Base-by-base conservation (phyloP, 495 filamentous ascomycete genomes). In the Podospora sp. region DNA sequence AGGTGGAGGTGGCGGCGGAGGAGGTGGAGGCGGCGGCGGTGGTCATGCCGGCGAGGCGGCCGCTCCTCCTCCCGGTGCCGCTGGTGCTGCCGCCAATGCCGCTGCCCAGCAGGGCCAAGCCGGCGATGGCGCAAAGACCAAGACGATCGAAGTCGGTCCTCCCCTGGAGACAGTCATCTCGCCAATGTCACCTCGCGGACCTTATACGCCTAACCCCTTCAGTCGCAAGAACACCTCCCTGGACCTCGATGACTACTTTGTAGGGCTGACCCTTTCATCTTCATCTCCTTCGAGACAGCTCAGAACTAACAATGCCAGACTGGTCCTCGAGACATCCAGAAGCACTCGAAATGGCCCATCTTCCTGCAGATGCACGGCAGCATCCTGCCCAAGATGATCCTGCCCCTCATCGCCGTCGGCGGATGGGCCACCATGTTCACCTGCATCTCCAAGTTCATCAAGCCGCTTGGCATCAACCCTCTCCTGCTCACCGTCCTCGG, bases 401-500 rank as follows among this genome's bases (percentile, higher is more conserved):
- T 95, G 2, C 92, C 92, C 0, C 77, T 95, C 7, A 18, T 88
- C 24, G 82, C 87, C 66, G 83, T 95, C 6, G 91, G 79, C 11
- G 74, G 71, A 21, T 96, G 92, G 92, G 79, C 91, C 2, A 89
- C 86, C 6, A 67, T 83, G 1, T 87, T 96, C 68, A 93, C 90
- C 5, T 78, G 78, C 24, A 82, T 96, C 62, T 63, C 68, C 40
- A 55, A 65, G 60, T 60, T 68, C 36, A 67, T 74, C 46, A 81
- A 21, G 73, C 81, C 61, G 81, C 80, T 91, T 2, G 84, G 84
- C 22, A 88, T 95, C 26, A 84, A 85, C 68, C 86, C 83, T 24
- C 83, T 93, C 62, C 82, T 97, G 9, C 84, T 97, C 36, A 96
- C 92, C 16, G 89, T 96, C 12, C 86, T 92, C 27, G 92, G 92